Evolutionary conservation across 495 filamentous ascomycete species (phyloP).

Genomic region (Penicillium arizonense): DNA sequence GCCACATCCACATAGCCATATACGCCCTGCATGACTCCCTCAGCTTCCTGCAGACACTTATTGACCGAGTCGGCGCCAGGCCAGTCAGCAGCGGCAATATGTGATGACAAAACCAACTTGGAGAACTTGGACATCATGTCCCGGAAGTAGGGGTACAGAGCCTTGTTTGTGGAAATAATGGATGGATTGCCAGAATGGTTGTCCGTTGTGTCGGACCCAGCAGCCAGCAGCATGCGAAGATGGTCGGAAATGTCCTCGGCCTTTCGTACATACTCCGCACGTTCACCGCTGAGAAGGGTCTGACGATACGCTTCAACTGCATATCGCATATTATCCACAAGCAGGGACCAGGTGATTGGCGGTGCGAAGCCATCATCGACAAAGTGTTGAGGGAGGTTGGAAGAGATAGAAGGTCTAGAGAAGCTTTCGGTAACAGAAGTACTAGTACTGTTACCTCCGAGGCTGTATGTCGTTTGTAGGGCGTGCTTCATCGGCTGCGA

Average conservation of each 20-base stretch:
- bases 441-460: conserved; percentile 27
- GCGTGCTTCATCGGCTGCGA: conserved; percentile 16
- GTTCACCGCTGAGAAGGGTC: conserved; percentile 72
- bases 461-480: conserved; percentile 25
- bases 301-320: conserved; percentile 86
- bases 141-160: conserved; percentile 92
- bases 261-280: conserved; percentile 85
- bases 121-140: conserved; percentile 99
- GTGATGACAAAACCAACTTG: conserved; percentile 95
- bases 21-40: conserved; percentile 89
- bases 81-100: conserved; percentile 94
- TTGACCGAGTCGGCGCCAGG: conserved; percentile 80
- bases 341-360: conserved; percentile 79
- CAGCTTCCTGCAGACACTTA: conserved; percentile 93
- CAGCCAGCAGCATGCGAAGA: conserved; percentile 86
- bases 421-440: conserved; percentile 37
- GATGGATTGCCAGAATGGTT: conserved; percentile 98
- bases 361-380: conserved; percentile 77
- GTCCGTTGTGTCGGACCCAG: conserved; percentile 93
- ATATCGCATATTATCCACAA: conserved; percentile 86
- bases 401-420: conserved; percentile 50
- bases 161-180: conserved; percentile 97
- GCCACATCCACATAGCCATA: conserved; percentile 96
- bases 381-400: conserved; percentile 72
- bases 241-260: conserved; percentile 98